Conservation (phyloP, 176 grass and related monocot species). For the Carex pumila region DNA sequence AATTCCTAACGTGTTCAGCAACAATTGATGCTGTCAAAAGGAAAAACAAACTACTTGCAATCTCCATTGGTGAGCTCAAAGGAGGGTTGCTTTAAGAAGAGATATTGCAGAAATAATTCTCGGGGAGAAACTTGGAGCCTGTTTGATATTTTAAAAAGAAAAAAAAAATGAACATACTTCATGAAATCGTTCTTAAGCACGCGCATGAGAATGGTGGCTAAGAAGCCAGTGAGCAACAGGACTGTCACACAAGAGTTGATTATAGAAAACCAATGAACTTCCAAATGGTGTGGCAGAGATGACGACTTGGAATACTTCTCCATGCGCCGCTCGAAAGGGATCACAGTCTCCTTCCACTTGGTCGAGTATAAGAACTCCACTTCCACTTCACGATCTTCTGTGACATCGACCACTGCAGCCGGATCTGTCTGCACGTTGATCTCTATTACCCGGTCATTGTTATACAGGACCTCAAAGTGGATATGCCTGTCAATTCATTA, state of each 20-base stretch:
- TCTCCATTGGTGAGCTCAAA: neutral
- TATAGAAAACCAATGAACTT: conserved; percentile 98
- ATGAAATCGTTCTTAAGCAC: conserved; percentile 97
- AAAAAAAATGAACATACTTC: conserved; percentile 48
- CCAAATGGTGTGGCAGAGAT: conserved; percentile 67
- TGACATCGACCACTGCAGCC: conserved; percentile 56
- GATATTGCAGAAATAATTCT: neutral
- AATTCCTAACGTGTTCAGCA: neutral
- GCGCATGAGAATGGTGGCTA: conserved; percentile 96
- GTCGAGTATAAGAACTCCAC: conserved; percentile 74
- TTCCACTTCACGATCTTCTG: conserved; percentile 61
- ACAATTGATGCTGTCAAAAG: neutral
- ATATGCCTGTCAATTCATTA: conserved; percentile 42
- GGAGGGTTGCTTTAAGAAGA: neutral
- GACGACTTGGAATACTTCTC: conserved; percentile 93
- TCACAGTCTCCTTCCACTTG: conserved; percentile 86
- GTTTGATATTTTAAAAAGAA: neutral
- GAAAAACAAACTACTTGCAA: neutral
- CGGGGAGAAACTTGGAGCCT: neutral
- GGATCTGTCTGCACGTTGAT: conserved; percentile 75
- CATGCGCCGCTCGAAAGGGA: conserved; percentile 80
- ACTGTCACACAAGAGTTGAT: conserved; percentile 97
- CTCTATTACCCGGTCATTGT: conserved; percentile 77
- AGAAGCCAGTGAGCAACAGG: conserved; percentile 77
- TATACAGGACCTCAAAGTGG: conserved; percentile 73